A percentile compares a stretch with the other conserved stretches of the same genome.
These are phyloP conservation scores for Auricularia cornea DNA, from an alignment of 768 basidiomycete genomes.

Conservation along the genomic window DNA sequence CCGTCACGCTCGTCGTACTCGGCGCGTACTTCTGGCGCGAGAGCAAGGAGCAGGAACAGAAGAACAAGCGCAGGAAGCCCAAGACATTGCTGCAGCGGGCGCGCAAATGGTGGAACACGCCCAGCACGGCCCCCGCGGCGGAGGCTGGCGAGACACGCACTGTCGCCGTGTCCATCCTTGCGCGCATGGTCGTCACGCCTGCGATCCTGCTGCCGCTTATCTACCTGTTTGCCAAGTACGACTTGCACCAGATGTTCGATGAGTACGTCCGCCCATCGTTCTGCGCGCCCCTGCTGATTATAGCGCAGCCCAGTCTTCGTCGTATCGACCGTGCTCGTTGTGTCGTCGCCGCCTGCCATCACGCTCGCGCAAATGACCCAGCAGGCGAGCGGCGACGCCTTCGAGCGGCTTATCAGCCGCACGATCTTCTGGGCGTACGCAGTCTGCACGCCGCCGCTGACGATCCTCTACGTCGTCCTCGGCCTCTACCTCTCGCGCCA, in stretches of 20 bases:
- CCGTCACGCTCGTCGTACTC: conserved; percentile 82
- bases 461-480: conserved; percentile 65
- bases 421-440: conserved; percentile 95
- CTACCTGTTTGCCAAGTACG: conserved; percentile 48
- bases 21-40: conserved; percentile 79
- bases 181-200: conserved; percentile 84
- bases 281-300: neutral
- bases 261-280: conserved; percentile 48
- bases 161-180: conserved; percentile 70
- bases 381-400: conserved; percentile 76
- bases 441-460: conserved; percentile 78
- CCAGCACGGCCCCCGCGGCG: neutral
- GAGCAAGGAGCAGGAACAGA: neutral
- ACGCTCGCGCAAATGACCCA: conserved; percentile 78
- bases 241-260: conserved; percentile 55
- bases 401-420: conserved; percentile 82
- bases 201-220: conserved; percentile 70
- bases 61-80: conserved; percentile 15
- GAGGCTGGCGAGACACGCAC: conserved; percentile 69
- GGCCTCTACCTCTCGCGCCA: conserved; percentile 36
- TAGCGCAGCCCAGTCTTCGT: conserved; percentile 71
- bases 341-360: conserved; percentile 75
- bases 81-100: conserved; percentile 1
- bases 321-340: conserved; percentile 72
- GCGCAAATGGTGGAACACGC: conserved; percentile 1